Conservation (phyloP, 2,329 filamentous ascomycete species). For the Esteya vermicola region DNA sequence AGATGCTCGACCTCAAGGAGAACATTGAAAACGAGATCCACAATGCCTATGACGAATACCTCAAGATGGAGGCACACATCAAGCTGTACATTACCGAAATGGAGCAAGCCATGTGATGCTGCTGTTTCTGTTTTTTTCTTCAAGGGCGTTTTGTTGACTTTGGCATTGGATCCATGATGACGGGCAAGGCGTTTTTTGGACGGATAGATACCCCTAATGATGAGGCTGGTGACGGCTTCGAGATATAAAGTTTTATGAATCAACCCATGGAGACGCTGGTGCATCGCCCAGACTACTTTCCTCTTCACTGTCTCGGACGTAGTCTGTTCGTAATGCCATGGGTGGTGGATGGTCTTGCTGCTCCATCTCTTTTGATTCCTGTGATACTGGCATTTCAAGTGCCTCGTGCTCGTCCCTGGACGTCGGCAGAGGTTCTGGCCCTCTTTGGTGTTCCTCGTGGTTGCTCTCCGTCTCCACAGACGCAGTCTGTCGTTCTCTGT, state of each 20-base stretch:
- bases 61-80: constrained; percentile 96
- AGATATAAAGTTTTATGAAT: neutral
- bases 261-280: no score
- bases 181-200: constrained; percentile 3
- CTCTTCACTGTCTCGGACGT: constrained; percentile 9
- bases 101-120: constrained; percentile 62
- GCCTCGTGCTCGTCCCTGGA: neutral
- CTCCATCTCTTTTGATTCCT: no score
- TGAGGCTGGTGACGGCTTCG: neutral
- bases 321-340: neutral
- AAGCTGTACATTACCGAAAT: constrained; percentile 97
- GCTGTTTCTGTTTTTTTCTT: constrained; percentile 3
- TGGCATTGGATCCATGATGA: constrained; percentile 17
- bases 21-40: constrained; percentile 93
- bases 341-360: neutral
- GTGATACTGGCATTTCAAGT: no score
- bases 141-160: constrained; percentile 7
- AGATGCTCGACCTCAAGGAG: constrained; percentile 97
- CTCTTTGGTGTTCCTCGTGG: neutral
- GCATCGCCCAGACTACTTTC: constrained; percentile 3
- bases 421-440: no score
- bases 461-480: neutral
- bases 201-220: constrained; percentile 19
- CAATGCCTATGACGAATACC: constrained; percentile 79
- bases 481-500: neutral